phyloP scores from a whole-genome alignment of 805 yeast genomes.

The Yarrowia yakushimensis region DNA sequence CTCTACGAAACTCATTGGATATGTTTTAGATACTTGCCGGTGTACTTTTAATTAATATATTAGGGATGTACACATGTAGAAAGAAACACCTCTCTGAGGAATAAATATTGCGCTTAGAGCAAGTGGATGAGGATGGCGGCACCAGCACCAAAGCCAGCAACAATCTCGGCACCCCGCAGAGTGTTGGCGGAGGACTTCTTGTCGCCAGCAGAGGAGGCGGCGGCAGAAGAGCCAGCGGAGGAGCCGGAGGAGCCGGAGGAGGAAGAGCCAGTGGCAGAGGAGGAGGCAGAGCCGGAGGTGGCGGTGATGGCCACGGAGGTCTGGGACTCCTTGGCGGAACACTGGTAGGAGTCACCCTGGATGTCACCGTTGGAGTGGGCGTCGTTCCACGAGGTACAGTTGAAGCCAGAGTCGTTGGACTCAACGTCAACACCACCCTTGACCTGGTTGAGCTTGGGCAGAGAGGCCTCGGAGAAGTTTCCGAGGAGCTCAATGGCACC shows the following conservation, averaged over 20 bases:
- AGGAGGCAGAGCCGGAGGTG: conserved; percentile 1
- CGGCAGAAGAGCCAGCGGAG: background rate
- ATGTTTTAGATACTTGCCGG: background rate
- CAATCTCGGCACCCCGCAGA: conserved; percentile 15
- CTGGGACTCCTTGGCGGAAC: conserved; percentile 37
- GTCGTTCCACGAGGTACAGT: conserved; percentile 71
- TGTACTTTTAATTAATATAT: conserved; percentile 14
- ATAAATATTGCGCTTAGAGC: conserved; percentile 25
- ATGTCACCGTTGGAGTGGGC: conserved; percentile 76
- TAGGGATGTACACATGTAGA: conserved; percentile 25
- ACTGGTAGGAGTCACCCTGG: conserved; percentile 78
- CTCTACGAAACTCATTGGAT: too few relatives aligned
- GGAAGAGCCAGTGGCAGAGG: background rate
- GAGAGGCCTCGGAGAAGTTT: conserved; percentile 72
- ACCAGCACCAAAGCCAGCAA: conserved; percentile 26
- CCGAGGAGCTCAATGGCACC: conserved; percentile 88
- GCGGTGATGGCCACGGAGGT: conserved; percentile 22
- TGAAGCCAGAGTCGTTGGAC: conserved; percentile 65
- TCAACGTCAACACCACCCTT: conserved; percentile 89
- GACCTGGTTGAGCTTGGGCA: conserved; percentile 70
- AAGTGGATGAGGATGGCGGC: conserved; percentile 25
- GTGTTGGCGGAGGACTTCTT: conserved; percentile 13
- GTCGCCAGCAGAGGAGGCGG: background rate
- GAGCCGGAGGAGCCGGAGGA: conserved; percentile 18
- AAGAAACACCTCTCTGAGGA: conserved; percentile 24